A percentile compares a stretch with the other conserved stretches of the same genome.
phyloP scores from a whole-genome alignment of 2,329 filamentous ascomycete genomes.

The Ceratocystis lukuohia region DNA sequence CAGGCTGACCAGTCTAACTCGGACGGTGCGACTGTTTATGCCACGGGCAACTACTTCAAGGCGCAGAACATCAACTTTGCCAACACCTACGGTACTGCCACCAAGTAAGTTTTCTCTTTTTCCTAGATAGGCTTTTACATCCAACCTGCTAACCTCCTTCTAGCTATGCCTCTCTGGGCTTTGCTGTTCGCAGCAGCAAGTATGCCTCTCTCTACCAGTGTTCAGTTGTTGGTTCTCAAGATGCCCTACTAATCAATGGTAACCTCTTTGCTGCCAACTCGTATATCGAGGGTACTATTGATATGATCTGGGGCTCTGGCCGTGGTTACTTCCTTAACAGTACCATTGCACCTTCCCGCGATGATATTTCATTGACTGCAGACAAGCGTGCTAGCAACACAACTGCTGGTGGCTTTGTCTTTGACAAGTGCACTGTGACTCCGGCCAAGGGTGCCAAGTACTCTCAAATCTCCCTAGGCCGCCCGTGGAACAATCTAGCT shows the following conservation, averaged over 20 bases:
- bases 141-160: conserved; percentile 27
- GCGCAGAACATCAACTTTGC: conserved; percentile 49
- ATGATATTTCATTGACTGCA: conserved; percentile 25
- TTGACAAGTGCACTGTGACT: conserved; percentile 24
- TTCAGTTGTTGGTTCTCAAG: conserved; percentile 35
- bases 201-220: conserved; percentile 29
- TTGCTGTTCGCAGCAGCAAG: conserved; percentile 13
- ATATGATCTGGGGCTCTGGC: conserved; percentile 28
- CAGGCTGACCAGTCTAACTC: conserved; percentile 35
- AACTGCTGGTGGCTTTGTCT: conserved; percentile 27
- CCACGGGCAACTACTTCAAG: conserved; percentile 38
- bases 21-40: conserved; percentile 33
- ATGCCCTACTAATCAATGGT: conserved; percentile 35
- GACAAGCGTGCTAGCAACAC: conserved; percentile 30
- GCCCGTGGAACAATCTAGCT: conserved; percentile 35
- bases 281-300: conserved; percentile 35
- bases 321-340: conserved; percentile 30
- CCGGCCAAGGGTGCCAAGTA: conserved; percentile 29
- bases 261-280: conserved; percentile 35
- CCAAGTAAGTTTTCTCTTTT: neutral
- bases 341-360: conserved; percentile 25
- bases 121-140: conserved; percentile 27
- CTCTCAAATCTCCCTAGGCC: conserved; percentile 27
- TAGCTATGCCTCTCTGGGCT: conserved; percentile 31
- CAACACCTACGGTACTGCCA: conserved; percentile 27